Base-by-base conservation (phyloP, 2,329 filamentous ascomycete genomes). In the Rhynchosporium secalis region DNA sequence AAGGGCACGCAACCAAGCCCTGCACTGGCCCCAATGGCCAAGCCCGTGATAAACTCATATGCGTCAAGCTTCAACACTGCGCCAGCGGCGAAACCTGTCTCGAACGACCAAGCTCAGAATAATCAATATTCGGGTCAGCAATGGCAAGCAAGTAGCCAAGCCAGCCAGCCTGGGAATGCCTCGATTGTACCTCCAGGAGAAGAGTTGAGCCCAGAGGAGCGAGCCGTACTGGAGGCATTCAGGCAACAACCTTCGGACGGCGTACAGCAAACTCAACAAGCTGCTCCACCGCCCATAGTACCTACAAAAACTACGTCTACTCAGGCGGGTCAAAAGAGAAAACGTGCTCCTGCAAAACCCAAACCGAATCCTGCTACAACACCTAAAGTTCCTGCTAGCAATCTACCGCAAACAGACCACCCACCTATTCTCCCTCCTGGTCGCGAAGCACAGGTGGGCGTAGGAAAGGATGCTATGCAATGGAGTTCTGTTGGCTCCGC, bases 171-270 rank as follows among this genome's bases (percentile, higher is more conserved):
- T 33, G 48, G 51, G 9, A 48, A 56, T 45, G 20, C 58, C 54
- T 33, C 66, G 7, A 57, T 51, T 45, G 48, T 65, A 31, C 64
- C 62, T 13, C 56, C 48, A 29, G 38, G 55, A n/a, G 69, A 73
- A 52, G 70, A 70, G 36, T 61, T 73, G n/a, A 72, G 70, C 49
- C 68, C 71, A 3, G 73, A 74, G 58, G 73, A 75, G 58, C 68
- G 66, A 28, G 72, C 72, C 38, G 71, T 75, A 28, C 56, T 74
- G 6, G 70, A 73, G 57, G 72, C 72, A 40, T 74, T 73, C 45
- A 70, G 72, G 66, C 52, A 65, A 29, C 63, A 67, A 29, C 62
- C 61, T n/a, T 26, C 70, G 20, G 62, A 67, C 8, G 58, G 56
- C 43, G 56, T 65, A 40, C 68, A 64, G 59, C 57, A 64, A 45